These are phyloP conservation scores for Pyricularia pennisetigena DNA, from an alignment of 2,329 filamentous ascomycete species.

Conservation along the genomic window DNA sequence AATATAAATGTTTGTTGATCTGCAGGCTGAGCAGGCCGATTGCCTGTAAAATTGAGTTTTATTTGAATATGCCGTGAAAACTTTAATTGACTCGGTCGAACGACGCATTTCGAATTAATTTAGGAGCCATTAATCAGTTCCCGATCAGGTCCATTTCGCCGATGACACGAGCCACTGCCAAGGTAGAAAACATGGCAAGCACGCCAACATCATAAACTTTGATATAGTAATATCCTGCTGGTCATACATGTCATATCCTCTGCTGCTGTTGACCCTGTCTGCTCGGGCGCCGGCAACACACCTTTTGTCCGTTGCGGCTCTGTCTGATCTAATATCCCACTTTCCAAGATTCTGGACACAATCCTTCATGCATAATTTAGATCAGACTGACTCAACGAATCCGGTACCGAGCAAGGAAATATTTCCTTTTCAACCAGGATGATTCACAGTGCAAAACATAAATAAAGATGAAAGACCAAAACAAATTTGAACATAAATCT, in stretches of 20 bases:
- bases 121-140: neutral
- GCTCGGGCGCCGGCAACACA: no score
- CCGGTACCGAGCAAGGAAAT: no score
- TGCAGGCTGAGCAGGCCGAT: neutral
- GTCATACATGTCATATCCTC: neutral
- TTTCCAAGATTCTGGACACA: neutral
- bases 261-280: neutral
- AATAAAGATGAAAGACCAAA: neutral
- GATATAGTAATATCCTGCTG: neutral
- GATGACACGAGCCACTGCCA: no score
- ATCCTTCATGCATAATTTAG: neutral
- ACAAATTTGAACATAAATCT: neutral
- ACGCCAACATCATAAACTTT: no score
- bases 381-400: neutral
- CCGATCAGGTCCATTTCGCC: neutral
- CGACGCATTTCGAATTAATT: neutral
- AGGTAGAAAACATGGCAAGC: no score
- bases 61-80: neutral
- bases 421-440: no score
- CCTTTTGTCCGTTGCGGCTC: no score
- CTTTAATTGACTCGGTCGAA: neutral
- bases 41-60: neutral
- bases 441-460: neutral
- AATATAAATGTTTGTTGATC: neutral
- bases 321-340: no score